Evolutionary conservation across 163 green algal species (phyloP).

Genomic region (Chlamydomonas reinhardtii): DNA sequence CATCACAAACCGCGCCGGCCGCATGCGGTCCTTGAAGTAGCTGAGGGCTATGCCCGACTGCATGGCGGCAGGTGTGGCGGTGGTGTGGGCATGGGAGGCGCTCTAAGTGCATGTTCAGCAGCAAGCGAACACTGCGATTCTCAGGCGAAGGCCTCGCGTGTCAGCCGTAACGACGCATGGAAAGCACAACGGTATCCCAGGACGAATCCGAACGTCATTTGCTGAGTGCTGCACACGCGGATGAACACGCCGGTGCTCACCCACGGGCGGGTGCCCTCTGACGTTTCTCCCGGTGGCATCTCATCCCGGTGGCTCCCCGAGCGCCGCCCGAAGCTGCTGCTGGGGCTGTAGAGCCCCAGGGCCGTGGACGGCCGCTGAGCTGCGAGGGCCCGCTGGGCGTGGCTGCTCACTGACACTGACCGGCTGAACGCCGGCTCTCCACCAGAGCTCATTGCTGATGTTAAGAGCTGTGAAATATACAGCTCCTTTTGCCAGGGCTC

Average conservation of each 20-base stretch:
- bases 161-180: no score
- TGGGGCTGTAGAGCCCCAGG: background rate
- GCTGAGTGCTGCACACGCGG: no score
- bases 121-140: no score
- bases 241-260: background rate
- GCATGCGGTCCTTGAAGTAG: background rate
- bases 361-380: background rate
- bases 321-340: no score
- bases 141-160: no score
- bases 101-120: background rate
- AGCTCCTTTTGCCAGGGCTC: background rate
- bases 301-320: background rate
- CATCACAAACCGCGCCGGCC: background rate
- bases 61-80: background rate
- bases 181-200: no score
- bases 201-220: no score
- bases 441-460: background rate
- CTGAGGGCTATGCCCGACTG: slow-evolving; percentile 8
- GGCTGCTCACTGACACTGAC: no score
- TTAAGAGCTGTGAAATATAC: background rate
- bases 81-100: background rate
- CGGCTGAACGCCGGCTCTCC: no score
- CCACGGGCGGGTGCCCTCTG: background rate
- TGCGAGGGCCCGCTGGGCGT: no score
- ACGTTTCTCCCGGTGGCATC: background rate